phyloP scores from a whole-genome alignment of 176 grass and related monocot species.

The Cenchrus purpureus region DNA sequence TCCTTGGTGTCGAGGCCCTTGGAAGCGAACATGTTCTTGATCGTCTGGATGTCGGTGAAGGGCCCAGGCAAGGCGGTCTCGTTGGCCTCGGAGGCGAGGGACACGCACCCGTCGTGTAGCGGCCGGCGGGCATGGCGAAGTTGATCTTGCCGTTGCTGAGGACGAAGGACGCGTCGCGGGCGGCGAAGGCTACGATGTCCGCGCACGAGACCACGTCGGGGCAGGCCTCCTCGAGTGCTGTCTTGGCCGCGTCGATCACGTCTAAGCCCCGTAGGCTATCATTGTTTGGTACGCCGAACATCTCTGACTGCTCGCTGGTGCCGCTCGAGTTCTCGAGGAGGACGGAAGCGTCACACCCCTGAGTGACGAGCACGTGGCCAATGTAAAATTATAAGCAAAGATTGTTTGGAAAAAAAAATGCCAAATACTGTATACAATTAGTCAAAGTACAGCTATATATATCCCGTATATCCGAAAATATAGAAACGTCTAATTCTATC shows the following conservation, averaged over 20 bases:
- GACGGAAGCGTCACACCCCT: constrained; percentile 12
- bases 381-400: no score
- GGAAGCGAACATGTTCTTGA: constrained; percentile 17
- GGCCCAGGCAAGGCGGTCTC: constrained; percentile 8
- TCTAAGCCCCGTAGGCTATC: not conserved
- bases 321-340: not conserved
- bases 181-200: not conserved
- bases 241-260: not conserved
- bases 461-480: no score
- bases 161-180: not conserved
- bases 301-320: not conserved
- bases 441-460: no score
- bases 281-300: not conserved
- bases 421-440: no score
- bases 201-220: not conserved
- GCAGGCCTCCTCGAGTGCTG: not conserved
- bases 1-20: constrained; percentile 31
- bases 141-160: not conserved
- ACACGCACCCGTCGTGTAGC: not conserved
- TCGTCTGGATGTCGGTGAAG: not conserved
- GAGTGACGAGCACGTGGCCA: not conserved
- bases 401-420: no score
- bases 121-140: not conserved
- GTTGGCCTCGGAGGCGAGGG: not conserved
- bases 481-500: no score